Base-by-base conservation (phyloP, 2,329 filamentous ascomycete species). In the Arthroderma sp. region DNA sequence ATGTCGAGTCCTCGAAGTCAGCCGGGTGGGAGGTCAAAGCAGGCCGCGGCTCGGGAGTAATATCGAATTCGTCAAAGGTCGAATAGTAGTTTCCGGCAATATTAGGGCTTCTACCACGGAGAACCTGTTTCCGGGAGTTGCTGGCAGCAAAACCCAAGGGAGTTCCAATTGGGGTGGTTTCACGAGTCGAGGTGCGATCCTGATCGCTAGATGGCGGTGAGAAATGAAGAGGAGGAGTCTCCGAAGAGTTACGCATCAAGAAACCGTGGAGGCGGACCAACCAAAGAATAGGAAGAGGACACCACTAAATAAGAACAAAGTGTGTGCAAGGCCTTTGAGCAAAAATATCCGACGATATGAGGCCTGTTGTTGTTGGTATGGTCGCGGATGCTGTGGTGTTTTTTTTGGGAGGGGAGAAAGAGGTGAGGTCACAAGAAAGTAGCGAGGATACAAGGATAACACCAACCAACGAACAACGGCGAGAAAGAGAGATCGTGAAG, bases 211-310 rank as follows among this genome's bases (percentile, higher is more conserved):
- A 55, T 48, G 61, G 60, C 47, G 71, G 70, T 55, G 72, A 74
- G 63, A 70, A 65, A 57, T 68, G 68, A 58, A 68, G 71, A 56
- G 70, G 68, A 54, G 70, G 69, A 48, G 59, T 66, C 51, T 69
- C 66, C 58, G 66, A 65, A 58, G 69, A 70, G 66, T 72, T 70
- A 66, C 72, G 71, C 68, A 73, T 75, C 60, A 65, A 66, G 62
- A 45, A 41, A 22, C 15, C 15, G 15, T 22, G 15, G 15, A 22
- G 15, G 15, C 15, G 15, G 15, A 22, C 15, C 15, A 22, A 22
- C 15, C 15, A 22, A 22, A 22, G 15, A 22, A 22, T 22, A 22
- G 15, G 15, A 22, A 22, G 15, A 22, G 15, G 1, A 22, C 15
- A 22, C 15, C 15, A 22, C 15, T 22, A 22, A 22, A 22, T 22